A percentile compares a stretch with the other conserved stretches of the same genome.
These are phyloP conservation scores for Mycena kentingensis DNA, from an alignment of 768 basidiomycete species.

Conservation along the genomic window DNA sequence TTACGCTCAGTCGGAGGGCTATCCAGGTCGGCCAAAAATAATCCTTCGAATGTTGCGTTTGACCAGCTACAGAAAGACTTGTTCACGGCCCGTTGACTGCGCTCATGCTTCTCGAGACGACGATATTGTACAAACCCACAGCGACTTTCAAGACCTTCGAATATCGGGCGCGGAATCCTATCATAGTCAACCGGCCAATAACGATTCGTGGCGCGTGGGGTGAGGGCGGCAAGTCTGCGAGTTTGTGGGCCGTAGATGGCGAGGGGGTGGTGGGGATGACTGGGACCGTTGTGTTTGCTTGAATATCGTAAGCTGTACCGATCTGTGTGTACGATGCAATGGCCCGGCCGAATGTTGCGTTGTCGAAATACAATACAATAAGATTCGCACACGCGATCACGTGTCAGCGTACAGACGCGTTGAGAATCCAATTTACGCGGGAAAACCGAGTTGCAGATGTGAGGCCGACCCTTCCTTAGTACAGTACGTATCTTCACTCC, in stretches of 20 bases:
- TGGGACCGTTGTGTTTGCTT: slow-evolving; percentile 7
- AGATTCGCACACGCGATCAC: no score
- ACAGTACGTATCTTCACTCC: no score
- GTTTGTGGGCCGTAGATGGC: slow-evolving; percentile 43
- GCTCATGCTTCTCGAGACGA: slow-evolving; percentile 71
- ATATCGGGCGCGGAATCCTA: slow-evolving; percentile 58
- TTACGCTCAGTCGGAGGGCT: slow-evolving; percentile 71
- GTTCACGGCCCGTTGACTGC: slow-evolving; percentile 86
- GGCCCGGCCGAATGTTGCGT: no score
- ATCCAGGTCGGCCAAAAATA: slow-evolving; percentile 52
- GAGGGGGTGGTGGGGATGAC: slow-evolving; percentile 29
- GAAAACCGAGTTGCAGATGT: no score
- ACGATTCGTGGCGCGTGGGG: slow-evolving; percentile 40
- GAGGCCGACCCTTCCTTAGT: no score
- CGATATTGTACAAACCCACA: slow-evolving; percentile 51
- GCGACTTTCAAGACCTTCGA: slow-evolving; percentile 52
- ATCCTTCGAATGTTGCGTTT: not conserved
- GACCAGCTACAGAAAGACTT: slow-evolving; percentile 60
- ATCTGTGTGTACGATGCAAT: no score
- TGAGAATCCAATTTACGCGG: no score
- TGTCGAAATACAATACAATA: no score
- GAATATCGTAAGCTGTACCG: not conserved
- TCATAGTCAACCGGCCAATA: slow-evolving; percentile 43
- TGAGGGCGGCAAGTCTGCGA: slow-evolving; percentile 24
- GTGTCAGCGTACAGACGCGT: no score